phyloP scores from a whole-genome alignment of 805 yeast species.

The Candida mattraensis region DNA sequence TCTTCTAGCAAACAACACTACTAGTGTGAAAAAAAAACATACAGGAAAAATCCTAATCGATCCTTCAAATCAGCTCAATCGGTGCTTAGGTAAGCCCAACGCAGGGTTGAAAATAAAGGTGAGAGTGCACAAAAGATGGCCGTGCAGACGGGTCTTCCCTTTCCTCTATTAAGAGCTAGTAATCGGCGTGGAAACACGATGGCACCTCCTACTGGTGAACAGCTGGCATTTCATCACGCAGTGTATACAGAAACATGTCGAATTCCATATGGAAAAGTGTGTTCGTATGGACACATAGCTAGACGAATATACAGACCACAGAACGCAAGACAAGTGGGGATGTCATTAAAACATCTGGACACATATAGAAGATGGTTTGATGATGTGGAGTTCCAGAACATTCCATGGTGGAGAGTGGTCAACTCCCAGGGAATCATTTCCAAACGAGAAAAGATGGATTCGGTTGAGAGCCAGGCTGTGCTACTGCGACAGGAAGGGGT shows the following conservation, averaged over 20 bases:
- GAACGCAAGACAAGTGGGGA: slow-evolving; percentile 75
- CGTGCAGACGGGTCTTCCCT: no score
- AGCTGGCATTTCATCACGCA: slow-evolving; percentile 49
- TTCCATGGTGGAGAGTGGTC: slow-evolving; percentile 85
- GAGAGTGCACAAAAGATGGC: no score
- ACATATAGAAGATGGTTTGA: slow-evolving; percentile 13
- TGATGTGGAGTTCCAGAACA: slow-evolving; percentile 34
- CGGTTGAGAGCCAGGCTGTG: slow-evolving; percentile 47
- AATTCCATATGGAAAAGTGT: slow-evolving; percentile 64
- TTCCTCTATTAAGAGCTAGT: no score
- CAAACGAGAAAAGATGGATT: slow-evolving; percentile 42
- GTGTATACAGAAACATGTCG: slow-evolving; percentile 54
- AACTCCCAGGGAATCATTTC: slow-evolving; percentile 64
- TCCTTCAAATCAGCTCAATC: no score
- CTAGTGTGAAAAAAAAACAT: no score
- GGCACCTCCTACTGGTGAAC: slow-evolving; percentile 35
- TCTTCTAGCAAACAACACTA: no score
- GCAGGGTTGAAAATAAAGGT: no score
- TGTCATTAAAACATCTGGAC: slow-evolving; percentile 57
- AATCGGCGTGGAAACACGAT: slow-evolving; percentile 47
- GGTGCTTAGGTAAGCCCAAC: no score
- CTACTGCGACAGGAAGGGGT: slow-evolving; percentile 50
- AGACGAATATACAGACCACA: slow-evolving; percentile 58
- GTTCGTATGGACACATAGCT: slow-evolving; percentile 78
- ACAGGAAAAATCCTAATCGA: no score